Conservation (phyloP, 768 basidiomycete species). For the Mycena albidolilacea region DNA sequence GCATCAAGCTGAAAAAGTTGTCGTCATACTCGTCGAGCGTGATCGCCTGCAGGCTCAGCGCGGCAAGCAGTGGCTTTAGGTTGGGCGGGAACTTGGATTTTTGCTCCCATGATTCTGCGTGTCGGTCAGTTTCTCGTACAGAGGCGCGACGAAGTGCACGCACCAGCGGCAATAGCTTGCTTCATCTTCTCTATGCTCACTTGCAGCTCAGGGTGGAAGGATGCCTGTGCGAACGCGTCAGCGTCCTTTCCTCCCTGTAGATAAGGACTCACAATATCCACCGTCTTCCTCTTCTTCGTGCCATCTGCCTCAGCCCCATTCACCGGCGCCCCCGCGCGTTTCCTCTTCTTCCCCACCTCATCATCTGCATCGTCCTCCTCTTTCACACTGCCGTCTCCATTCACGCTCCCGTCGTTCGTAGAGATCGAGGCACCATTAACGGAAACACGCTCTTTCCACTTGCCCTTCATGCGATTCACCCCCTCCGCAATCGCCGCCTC, state of each 20-base stretch:
- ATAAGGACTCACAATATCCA: conserved; percentile 68
- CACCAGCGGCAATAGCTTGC: conserved; percentile 72
- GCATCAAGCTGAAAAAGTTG: conserved; percentile 92
- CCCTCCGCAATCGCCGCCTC: conserved; percentile 18
- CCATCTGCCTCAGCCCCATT: conserved; percentile 45
- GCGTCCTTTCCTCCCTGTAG: conserved; percentile 5
- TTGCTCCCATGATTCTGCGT: conserved; percentile 78
- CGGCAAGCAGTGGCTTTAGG: conserved; percentile 80
- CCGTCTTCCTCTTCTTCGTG: conserved; percentile 73
- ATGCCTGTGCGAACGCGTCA: conserved; percentile 55
- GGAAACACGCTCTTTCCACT: conserved; percentile 30
- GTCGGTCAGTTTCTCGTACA: not conserved
- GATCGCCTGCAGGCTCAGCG: conserved; percentile 84
- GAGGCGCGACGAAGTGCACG: conserved; percentile 21
- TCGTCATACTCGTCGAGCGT: conserved; percentile 92
- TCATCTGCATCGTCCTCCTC: conserved; percentile 40
- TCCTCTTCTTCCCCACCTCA: conserved; percentile 65
- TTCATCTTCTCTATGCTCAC: conserved; percentile 73
- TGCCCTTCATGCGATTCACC: conserved; percentile 27
- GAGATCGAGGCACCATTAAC: conserved; percentile 6
- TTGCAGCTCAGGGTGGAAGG: conserved; percentile 83
- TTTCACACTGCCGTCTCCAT: conserved; percentile 42
- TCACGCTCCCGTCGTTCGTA: conserved; percentile 4
- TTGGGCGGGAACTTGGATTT: conserved; percentile 92
- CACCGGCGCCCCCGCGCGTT: conserved; percentile 56